Percentiles rank a stretch among this genome's conserved stretches.
Conservation (phyloP, 2,329 filamentous ascomycete species). For the Balansia obtecta region DNA sequence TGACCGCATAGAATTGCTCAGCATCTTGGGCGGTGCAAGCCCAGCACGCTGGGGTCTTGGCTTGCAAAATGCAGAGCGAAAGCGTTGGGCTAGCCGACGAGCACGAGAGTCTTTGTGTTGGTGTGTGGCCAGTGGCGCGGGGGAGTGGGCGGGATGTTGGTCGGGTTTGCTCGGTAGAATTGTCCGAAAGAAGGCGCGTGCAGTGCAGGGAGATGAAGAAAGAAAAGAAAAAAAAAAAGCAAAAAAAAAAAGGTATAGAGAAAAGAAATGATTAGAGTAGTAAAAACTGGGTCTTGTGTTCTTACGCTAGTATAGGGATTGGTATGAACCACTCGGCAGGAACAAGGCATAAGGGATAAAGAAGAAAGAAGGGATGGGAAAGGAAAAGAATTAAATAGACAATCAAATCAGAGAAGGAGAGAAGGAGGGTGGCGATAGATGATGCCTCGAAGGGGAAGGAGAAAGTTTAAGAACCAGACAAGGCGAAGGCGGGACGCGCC, state of each 20-base stretch:
- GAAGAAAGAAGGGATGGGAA: not conserved
- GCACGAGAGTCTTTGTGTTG: not conserved
- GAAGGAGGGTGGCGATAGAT: not conserved
- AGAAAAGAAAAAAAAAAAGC: no score
- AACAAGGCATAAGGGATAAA: not conserved
- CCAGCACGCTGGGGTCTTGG: not conserved
- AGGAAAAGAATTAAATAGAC: not conserved
- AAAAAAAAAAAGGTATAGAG: no score
- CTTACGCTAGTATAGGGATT: no score
- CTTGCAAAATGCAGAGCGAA: not conserved
- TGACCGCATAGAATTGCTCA: conserved; percentile 18
- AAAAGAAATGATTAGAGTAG: no score
- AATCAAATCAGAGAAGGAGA: not conserved
- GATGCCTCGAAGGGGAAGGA: not conserved
- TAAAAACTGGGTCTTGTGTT: no score
- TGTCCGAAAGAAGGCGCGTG: no score
- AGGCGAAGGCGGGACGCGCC: no score
- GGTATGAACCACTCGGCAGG: no score
- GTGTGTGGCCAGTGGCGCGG: no score
- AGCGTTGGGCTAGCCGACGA: not conserved
- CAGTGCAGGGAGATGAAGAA: no score
- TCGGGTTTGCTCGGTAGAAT: no score
- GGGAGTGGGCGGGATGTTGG: no score
- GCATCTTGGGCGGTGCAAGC: conserved; percentile 10
- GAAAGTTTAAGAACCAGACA: not conserved